Evolutionary conservation across 305 asterid species (phyloP).

Genomic region (Fraxinus nigra): DNA sequence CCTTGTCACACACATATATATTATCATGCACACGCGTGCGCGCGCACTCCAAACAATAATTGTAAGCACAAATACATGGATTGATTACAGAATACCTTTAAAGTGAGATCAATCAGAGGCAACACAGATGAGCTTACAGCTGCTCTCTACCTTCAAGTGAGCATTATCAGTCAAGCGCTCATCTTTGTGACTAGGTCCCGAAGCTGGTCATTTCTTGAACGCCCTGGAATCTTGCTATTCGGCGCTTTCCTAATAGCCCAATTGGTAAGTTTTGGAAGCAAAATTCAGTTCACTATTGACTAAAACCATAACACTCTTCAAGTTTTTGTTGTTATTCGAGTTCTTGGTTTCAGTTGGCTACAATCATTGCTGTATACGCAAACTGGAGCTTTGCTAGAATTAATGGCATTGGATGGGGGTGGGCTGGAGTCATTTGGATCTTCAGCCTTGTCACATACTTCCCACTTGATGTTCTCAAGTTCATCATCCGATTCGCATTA

Average conservation of each 20-base stretch:
- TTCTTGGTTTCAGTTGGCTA: slow-evolving; percentile 53
- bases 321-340: neutral
- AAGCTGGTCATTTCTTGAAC: slow-evolving; percentile 86
- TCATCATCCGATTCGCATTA: slow-evolving; percentile 51
- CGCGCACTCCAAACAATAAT: neutral
- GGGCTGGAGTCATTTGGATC: slow-evolving; percentile 89
- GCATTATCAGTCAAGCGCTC: slow-evolving; percentile 87
- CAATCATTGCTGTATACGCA: slow-evolving; percentile 70
- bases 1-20: neutral
- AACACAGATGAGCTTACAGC: slow-evolving; percentile 57
- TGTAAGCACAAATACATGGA: neutral
- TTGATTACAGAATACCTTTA: slow-evolving; percentile 37
- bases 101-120: slow-evolving; percentile 57
- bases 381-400: slow-evolving; percentile 74
- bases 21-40: neutral
- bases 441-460: slow-evolving; percentile 68
- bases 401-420: slow-evolving; percentile 83
- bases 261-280: slow-evolving; percentile 41
- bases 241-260: slow-evolving; percentile 76
- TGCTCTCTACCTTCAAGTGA: slow-evolving; percentile 90
- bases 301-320: neutral
- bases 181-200: slow-evolving; percentile 87
- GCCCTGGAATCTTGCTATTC: slow-evolving; percentile 66
- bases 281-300: neutral
- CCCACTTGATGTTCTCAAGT: slow-evolving; percentile 85